Evolutionary conservation across 1,139 yeast species (phyloP).

Genomic region (Wickerhamomyces sp.): DNA sequence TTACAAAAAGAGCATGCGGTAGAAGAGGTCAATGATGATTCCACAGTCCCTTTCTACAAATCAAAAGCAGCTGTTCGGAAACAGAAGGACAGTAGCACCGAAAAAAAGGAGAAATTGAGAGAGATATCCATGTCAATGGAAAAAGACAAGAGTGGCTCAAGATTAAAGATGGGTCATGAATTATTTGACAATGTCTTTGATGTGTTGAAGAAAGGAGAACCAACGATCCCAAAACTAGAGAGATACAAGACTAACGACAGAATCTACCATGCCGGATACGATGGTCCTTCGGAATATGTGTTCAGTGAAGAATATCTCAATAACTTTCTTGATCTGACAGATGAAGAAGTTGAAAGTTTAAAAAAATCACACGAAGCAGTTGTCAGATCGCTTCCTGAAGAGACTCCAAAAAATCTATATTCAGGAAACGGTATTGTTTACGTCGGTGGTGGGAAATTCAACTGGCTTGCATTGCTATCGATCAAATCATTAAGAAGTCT

Average conservation of each 20-base stretch:
- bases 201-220: slow-evolving; percentile 35
- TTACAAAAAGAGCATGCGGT: neutral
- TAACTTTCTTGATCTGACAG: slow-evolving; percentile 47
- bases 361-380: slow-evolving; percentile 47
- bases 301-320: slow-evolving; percentile 43
- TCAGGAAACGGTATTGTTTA: slow-evolving; percentile 75
- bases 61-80: slow-evolving; percentile 12
- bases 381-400: slow-evolving; percentile 43
- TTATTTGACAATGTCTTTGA: slow-evolving; percentile 29
- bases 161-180: slow-evolving; percentile 15
- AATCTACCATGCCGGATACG: slow-evolving; percentile 47
- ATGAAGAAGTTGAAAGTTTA: slow-evolving; percentile 42
- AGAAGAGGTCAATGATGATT: slow-evolving; percentile 6
- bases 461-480: slow-evolving; percentile 65
- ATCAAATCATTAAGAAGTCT: slow-evolving; percentile 57
- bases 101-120: slow-evolving; percentile 10
- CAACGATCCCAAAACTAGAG: slow-evolving; percentile 30
- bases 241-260: slow-evolving; percentile 35
- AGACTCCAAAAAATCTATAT: slow-evolving; percentile 42
- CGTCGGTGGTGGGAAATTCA: slow-evolving; percentile 78
- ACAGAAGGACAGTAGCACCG: slow-evolving; percentile 1
- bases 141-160: slow-evolving; percentile 18
- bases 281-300: slow-evolving; percentile 28
- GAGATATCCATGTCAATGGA: slow-evolving; percentile 14
- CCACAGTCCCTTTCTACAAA: slow-evolving; percentile 21